Conservation (phyloP, 352 stramenopile genomes). For the Phytophthora tubulina region DNA sequence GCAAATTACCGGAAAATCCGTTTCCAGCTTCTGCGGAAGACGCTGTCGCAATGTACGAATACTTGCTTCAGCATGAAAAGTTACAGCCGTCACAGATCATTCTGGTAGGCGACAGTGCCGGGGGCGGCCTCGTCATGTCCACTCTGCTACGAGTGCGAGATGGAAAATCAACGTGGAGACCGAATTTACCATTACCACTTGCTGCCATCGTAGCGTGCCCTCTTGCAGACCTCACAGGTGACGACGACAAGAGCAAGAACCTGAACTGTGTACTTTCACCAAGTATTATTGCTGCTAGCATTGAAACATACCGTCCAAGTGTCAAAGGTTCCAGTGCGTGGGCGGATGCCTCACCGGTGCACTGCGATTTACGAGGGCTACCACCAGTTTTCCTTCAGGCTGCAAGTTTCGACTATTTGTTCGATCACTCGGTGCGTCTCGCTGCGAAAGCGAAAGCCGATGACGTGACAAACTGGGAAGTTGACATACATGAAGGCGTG, state of each 20-base stretch:
- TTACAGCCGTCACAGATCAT: constrained; percentile 34
- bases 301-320: constrained; percentile 13
- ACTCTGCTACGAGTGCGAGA: constrained; percentile 33
- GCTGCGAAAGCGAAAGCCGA: constrained; percentile 39
- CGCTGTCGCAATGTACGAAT: constrained; percentile 36
- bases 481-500: constrained; percentile 35
- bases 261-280: constrained; percentile 10
- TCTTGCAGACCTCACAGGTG: constrained; percentile 10
- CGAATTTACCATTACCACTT: constrained; percentile 13
- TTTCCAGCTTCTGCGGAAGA: constrained; percentile 38
- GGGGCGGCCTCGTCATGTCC: constrained; percentile 39
- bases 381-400: constrained; percentile 36
- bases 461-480: constrained; percentile 32
- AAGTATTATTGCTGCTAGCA: constrained; percentile 7
- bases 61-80: constrained; percentile 28
- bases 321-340: constrained; percentile 9
- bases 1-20: constrained; percentile 49
- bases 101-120: constrained; percentile 42
- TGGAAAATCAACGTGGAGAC: constrained; percentile 3
- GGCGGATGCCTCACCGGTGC: constrained; percentile 34
- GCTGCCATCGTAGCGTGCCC: constrained; percentile 24
- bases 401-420: constrained; percentile 28
- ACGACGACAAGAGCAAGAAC: constrained; percentile 1
- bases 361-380: constrained; percentile 32
- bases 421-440: constrained; percentile 23